Evolutionary conservation across 495 filamentous ascomycete genomes (phyloP), one percentile per base, ranked within the genome.

Genomic region (Corynascus novoguineensis): DNA sequence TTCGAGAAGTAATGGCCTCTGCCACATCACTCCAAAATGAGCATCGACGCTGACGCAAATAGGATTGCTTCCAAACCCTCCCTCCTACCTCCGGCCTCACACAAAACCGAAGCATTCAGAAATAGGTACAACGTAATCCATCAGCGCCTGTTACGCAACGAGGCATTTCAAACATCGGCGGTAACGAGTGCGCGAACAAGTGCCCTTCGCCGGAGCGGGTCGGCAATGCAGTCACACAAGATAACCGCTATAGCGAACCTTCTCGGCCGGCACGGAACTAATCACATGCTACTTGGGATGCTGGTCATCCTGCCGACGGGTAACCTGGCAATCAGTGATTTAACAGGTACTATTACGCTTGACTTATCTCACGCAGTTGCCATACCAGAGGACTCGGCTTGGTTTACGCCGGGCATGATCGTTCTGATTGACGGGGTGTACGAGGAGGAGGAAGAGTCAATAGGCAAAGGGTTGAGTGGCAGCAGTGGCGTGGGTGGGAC

Each of bases 341-440:
- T 89, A 28, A 92, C 92, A 1, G 93, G 92, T 25, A 89, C 87
- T 49, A 95, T 97, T 60, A 75, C 81, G 10, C 77, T 98, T 15
- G 90, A 97, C 60, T 71, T 97, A 17, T 82, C 84, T 17, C 87
- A 93, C 63, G 90, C 91, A 0, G 81, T 83, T 21, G 81, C 87
- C 35, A 85, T 96, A 57, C 92, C 91, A 1, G 83, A 89, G 58
- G 85, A 95, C 60, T 90, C 87, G 17, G 86, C 87, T 7, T 97
- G 89, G 87, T 95, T 96, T 64, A 81, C 84, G 0, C 92, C 93
- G 0, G 93, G 93, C 2, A 96, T 96, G 89, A 89, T 98, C 55
- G 87, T 97, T 3, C 77, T 97, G 27, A 83, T 97, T 7, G 95
- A 97, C 64, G 93, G 93, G 2, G 81, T 90, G 21, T 98, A 97